These are phyloP conservation scores for Pyrrhoderma noxium DNA, from an alignment of 1,284 basidiomycete genomes.

Conservation along the genomic window DNA sequence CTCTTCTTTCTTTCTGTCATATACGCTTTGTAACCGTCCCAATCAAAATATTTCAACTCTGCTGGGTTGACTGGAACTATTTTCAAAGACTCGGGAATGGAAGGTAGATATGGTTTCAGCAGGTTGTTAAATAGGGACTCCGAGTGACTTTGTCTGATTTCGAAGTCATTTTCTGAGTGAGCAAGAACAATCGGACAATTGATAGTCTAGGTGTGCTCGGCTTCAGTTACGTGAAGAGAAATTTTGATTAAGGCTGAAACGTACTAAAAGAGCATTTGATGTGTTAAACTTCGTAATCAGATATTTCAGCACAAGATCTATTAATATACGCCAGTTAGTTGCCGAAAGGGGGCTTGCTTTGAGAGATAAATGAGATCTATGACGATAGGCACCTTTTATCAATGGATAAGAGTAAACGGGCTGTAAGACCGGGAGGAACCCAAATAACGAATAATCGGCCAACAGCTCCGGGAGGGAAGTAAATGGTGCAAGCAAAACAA, in stretches of 20 bases:
- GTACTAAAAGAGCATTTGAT: no score
- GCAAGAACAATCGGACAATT: slow-evolving; percentile 66
- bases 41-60: slow-evolving; percentile 17
- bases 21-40: slow-evolving; percentile 8
- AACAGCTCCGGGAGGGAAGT: slow-evolving; percentile 58
- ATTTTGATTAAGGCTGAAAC: no score
- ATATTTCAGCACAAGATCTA: no score
- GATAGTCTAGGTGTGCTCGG: slow-evolving; percentile 38
- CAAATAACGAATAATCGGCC: slow-evolving; percentile 66
- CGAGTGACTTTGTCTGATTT: slow-evolving; percentile 76
- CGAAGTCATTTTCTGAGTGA: slow-evolving; percentile 76
- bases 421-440: slow-evolving; percentile 63
- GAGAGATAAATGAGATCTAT: no score
- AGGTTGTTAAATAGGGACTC: slow-evolving; percentile 65
- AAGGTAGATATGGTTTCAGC: slow-evolving; percentile 54
- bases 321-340: no score
- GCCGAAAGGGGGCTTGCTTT: no score
- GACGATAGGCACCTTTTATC: slow-evolving; percentile 53
- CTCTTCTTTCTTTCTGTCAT: slow-evolving; percentile 35
- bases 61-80: slow-evolving; percentile 29
- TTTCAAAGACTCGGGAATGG: slow-evolving; percentile 32
- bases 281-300: no score
- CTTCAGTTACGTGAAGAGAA: slow-evolving; percentile 9
- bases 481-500: slow-evolving; percentile 76
- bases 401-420: slow-evolving; percentile 65